Base-by-base conservation (phyloP, 306 rosid genomes). In the Prunus mume region DNA sequence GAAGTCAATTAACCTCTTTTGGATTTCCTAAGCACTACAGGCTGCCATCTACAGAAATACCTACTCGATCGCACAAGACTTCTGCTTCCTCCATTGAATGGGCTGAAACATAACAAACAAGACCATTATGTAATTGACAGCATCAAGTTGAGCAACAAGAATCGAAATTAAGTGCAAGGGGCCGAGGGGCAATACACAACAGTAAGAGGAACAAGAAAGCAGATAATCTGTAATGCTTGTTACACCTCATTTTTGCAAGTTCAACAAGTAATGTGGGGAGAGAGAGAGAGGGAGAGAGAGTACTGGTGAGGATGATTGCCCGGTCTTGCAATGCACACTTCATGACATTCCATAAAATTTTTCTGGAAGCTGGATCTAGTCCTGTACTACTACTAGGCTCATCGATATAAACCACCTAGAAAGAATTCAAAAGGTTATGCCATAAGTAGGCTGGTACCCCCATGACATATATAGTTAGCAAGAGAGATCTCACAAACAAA, bases 11-110 rank as follows among this genome's bases (percentile, higher is more conserved):
- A 85, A 91, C 97, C 97, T 91, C 96, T 71, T 87, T 91, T 28
- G 98, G 96, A 82, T 94, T 91, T 80, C 98, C 98, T 56, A 94
- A 87, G 88, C 98, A 94, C 83, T 91, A 97, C 89, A 92, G 84
- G 91, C 90, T 84, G 41, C 98, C 97, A 73, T 90, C 96, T 43
- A 89, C 98, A 46, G 91, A 94, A 66, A 91, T 85, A 81, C 98
- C 98, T 73, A 91, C 80, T 72, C 98, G 89, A 74, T 91, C 98
- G 49, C 98, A 94, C 58, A 94, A 78, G 68, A 89, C 96, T 78
- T 94, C 98, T 46, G 97, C 98, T 85, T 94, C 98, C 86, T 94
- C 97, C 98, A 91, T 94, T 63, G 97, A 94, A 89, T 91, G 96
- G 56, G 98, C 98, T 94, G 93, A 84, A 83, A 77, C 14, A 62